These are phyloP conservation scores for Teratosphaeria pseudoeucalypti DNA, from an alignment of 2,329 filamentous ascomycete genomes.

Conservation along the genomic window DNA sequence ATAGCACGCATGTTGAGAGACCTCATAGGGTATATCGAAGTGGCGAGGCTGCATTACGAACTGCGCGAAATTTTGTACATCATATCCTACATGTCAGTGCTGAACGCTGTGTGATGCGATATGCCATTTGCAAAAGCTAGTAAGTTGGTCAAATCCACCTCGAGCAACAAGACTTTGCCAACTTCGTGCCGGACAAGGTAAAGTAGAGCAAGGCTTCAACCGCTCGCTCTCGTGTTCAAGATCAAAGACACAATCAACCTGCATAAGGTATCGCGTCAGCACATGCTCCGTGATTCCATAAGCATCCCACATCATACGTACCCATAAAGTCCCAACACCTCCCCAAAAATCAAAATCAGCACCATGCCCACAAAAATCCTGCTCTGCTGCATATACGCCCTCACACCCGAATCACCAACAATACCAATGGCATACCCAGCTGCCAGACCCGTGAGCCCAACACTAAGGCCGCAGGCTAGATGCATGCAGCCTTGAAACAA, in stretches of 20 bases:
- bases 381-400: constrained; percentile 92
- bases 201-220: constrained; percentile 5
- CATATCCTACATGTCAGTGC: not conserved
- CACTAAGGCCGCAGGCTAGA: constrained; percentile 77
- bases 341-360: constrained; percentile 93
- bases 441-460: constrained; percentile 84
- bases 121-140: not conserved
- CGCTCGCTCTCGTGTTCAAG: constrained; percentile 56
- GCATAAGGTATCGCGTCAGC: not conserved
- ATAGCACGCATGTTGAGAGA: not conserved
- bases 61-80: not conserved
- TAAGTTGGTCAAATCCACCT: no score
- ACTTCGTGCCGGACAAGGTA: no score
- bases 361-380: constrained; percentile 98
- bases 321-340: constrained; percentile 95
- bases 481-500: constrained; percentile 93
- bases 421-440: constrained; percentile 95
- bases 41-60: not conserved
- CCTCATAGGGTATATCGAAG: not conserved
- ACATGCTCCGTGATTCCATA: not conserved
- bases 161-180: no score
- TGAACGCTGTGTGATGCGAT: not conserved
- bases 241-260: constrained; percentile 89
- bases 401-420: constrained; percentile 80
- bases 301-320: constrained; percentile 37